Evolutionary conservation across 2,329 filamentous ascomycete species (phyloP), one percentile per base, ranked within the genome.

Genomic region (Cadophora sp.): DNA sequence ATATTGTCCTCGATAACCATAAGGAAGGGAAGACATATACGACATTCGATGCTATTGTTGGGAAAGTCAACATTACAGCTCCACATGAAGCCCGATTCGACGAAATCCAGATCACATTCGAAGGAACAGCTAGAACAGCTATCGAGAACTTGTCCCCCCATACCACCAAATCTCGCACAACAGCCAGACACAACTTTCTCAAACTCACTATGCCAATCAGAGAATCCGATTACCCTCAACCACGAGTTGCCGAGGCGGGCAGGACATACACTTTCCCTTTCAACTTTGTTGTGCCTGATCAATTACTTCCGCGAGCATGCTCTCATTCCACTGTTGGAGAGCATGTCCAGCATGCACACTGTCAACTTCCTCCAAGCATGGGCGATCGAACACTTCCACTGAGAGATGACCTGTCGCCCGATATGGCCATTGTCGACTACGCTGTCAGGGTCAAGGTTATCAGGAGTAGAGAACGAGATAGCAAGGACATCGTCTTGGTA

Each of bases 261-360:
- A 69, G 69, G 24, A 77, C 73, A 12, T 76, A 77, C 51, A 73
- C 61, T 6, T 77, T 77, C 27, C 72, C 75, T 2, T 77, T 76
- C 71, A 75, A 78, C 68, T 79, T 79, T 65, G 77, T 76, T 12
- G 69, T 79, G 51, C 77, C 77, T 1, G 69, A 75, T 16, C 76
- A 73, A 24, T 71, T 79, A 9, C 73, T 78, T 31, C 77, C 76
- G 1, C 68, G 69, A 51, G 72, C 74, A 16, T 79, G 77, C 63
- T 61, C 66, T 3, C 77, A 79, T 59, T 56, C 61, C 1, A 62
- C 65, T 26, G 58, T 56, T n/a, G 27, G 68, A 0, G 73, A 74
- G 1, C 74, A 77, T 62, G 74, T 79, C n/a, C 73, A 75, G 19
- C 55, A 76, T 4, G 75, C 74, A 22, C 77, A 79, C 68, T 53